Conservation (phyloP, 495 filamentous ascomycete species). For the Hypoxylon perforatum region DNA sequence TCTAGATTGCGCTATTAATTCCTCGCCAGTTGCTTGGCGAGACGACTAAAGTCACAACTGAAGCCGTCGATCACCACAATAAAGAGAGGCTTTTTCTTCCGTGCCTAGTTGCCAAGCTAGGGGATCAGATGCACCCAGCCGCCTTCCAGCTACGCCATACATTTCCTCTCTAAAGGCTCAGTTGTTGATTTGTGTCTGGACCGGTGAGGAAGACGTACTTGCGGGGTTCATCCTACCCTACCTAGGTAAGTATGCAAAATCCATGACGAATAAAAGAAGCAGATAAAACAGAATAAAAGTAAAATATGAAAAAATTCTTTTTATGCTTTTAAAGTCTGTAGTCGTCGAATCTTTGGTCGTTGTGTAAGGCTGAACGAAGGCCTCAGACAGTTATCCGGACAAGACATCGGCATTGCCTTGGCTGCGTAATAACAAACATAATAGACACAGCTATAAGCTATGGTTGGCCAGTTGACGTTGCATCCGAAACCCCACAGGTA, state of each 20-base stretch:
- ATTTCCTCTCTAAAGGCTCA: constrained; percentile 12
- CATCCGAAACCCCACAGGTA: constrained; percentile 28
- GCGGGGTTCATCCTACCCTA: background rate
- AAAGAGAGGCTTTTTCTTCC: constrained; percentile 31
- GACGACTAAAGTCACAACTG: constrained; percentile 23
- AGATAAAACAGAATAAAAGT: background rate
- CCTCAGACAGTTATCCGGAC: constrained; percentile 2
- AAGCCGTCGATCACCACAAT: constrained; percentile 20
- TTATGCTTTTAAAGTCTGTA: background rate
- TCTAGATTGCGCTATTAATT: constrained; percentile 47
- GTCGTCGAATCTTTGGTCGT: background rate
- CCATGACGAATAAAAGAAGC: too few relatives aligned
- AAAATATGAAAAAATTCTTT: background rate
- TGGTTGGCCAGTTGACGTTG: constrained; percentile 28
- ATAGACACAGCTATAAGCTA: constrained; percentile 13
- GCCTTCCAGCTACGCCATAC: constrained; percentile 14
- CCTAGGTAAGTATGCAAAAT: background rate
- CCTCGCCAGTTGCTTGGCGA: constrained; percentile 42
- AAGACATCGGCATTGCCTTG: constrained; percentile 25
- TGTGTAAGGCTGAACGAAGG: constrained; percentile 27
- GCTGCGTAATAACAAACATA: constrained; percentile 20
- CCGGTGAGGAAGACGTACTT: background rate
- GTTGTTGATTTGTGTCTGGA: constrained; percentile 12
- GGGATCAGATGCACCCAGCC: constrained; percentile 38
- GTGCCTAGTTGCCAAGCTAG: constrained; percentile 33